Base-by-base conservation (phyloP, 352 stramenopile genomes). In the Globisporangium heterothallicum region DNA sequence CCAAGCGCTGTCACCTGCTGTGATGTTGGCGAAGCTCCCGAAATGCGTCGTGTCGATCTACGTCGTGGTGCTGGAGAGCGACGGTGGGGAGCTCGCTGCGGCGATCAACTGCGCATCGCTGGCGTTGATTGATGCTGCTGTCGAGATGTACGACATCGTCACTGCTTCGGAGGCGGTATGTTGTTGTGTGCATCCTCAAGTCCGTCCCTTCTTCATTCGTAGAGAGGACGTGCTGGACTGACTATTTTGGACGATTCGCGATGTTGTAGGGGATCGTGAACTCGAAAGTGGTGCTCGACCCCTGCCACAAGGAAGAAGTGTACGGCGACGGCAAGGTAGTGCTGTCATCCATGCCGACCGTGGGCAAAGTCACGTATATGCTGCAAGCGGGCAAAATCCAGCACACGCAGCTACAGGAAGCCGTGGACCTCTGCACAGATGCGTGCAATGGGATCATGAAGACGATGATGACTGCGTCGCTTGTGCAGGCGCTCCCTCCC, bases 131-230 rank as follows among this genome's bases (percentile, higher is more conserved):
- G 84, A 97, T 45, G 86, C 85, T 6, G 86, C 84, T 0, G 83
- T 97, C n/a, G 88, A 97, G 66, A 93, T 97, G 72, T 93, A 88
- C 48, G 88, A 96, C 63, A 69, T 96, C 24, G 87, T 97, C 27
- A 86, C 87, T 22, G 76, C 84, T 6, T 70, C 84, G 10, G 84
- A 61, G 49, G 88, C 80, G 24, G 56, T 63, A 36, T 42, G 58
- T 42, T n/a, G 12, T 35, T 26, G 6, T 50, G 6, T 27, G 18
- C 19, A 42, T 16, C 14, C n/a, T n/a, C n/a, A n/a, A n/a, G n/a
- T n/a, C n/a, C n/a, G n/a, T n/a, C n/a, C n/a, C n/a, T n/a, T n/a
- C n/a, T n/a, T n/a, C n/a, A n/a, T n/a, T n/a, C n/a, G n/a, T n/a
- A n/a, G n/a, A n/a, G n/a, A n/a, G n/a, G n/a, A n/a, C n/a, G n/a